Conservation (phyloP, 2,329 filamentous ascomycete genomes). For the Beauveria sp. region DNA sequence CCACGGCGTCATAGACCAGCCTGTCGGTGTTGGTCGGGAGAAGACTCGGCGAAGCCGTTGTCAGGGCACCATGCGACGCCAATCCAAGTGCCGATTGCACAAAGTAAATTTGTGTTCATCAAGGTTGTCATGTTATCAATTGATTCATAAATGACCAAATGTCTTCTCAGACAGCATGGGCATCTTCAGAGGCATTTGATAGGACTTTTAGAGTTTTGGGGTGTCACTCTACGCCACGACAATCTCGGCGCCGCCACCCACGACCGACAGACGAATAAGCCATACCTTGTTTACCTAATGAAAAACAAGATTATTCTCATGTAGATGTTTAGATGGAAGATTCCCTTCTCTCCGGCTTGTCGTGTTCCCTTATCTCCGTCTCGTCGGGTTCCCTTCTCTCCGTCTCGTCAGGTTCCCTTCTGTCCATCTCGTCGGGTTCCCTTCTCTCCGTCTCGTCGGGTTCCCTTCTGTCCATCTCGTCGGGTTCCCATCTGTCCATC, state of each 20-base stretch:
- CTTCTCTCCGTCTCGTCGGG: neutral
- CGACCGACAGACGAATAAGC: no score
- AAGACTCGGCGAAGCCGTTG: neutral
- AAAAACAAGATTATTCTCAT: neutral
- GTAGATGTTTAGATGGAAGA: neutral
- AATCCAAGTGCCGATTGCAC: neutral
- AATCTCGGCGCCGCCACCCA: no score
- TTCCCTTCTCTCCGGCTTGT: no score
- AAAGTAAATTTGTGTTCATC: neutral
- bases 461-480: no score
- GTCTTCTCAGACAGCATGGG: neutral
- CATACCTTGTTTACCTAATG: no score
- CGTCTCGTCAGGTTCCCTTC: no score
- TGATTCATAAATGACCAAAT: no score
- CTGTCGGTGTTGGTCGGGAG: neutral
- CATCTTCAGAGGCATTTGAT: neutral
- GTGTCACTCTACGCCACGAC: no score
- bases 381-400: neutral
- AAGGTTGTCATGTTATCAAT: neutral
- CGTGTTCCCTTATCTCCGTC: neutral
- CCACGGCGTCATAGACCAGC: neutral
- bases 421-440: neutral
- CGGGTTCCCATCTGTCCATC: no score
- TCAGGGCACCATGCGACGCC: neutral
- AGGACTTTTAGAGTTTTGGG: no score